phyloP scores from a whole-genome alignment of 2,329 filamentous ascomycete species.

The Pleurostoma richardsiae region DNA sequence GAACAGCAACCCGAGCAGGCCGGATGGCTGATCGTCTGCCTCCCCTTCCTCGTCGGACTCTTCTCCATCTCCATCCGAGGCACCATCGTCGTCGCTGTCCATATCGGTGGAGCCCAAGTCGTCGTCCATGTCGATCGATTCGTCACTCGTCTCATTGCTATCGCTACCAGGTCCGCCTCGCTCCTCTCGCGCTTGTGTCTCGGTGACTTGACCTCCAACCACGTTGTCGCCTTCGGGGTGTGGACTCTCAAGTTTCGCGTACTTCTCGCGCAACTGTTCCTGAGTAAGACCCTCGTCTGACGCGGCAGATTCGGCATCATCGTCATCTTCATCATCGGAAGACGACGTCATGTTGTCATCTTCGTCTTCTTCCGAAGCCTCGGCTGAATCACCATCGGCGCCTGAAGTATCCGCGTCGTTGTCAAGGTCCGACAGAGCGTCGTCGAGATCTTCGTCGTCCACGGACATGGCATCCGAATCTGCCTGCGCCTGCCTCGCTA shows the following conservation, averaged over 20 bases:
- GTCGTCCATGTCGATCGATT: conserved; percentile 65
- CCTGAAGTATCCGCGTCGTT: conserved; percentile 27
- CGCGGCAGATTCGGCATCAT: conserved; percentile 42
- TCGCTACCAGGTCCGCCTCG: conserved; percentile 11
- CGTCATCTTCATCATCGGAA: conserved; percentile 57
- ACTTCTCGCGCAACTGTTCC: conserved; percentile 65
- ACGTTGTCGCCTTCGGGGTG: conserved; percentile 8
- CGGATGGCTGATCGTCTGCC: conserved; percentile 35
- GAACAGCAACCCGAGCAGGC: conserved; percentile 53
- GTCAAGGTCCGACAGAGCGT: conserved; percentile 35
- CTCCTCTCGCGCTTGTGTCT: conserved; percentile 19
- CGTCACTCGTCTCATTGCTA: conserved; percentile 50
- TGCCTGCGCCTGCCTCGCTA: conserved; percentile 50
- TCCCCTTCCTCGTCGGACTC: conserved; percentile 30
- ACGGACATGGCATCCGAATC: conserved; percentile 46
- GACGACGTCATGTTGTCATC: conserved; percentile 60
- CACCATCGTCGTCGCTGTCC: conserved; percentile 36
- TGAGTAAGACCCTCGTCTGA: conserved; percentile 64
- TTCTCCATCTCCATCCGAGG: conserved; percentile 32
- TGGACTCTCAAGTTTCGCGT: conserved; percentile 50
- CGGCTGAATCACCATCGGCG: conserved; percentile 27
- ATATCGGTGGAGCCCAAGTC: conserved; percentile 56
- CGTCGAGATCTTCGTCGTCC: conserved; percentile 30
- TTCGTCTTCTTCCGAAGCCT: conserved; percentile 26
- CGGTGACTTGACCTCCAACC: conserved; percentile 11